These are phyloP conservation scores for Blastobotrys mokoenaii DNA, from an alignment of 805 yeast genomes.

Conservation along the genomic window DNA sequence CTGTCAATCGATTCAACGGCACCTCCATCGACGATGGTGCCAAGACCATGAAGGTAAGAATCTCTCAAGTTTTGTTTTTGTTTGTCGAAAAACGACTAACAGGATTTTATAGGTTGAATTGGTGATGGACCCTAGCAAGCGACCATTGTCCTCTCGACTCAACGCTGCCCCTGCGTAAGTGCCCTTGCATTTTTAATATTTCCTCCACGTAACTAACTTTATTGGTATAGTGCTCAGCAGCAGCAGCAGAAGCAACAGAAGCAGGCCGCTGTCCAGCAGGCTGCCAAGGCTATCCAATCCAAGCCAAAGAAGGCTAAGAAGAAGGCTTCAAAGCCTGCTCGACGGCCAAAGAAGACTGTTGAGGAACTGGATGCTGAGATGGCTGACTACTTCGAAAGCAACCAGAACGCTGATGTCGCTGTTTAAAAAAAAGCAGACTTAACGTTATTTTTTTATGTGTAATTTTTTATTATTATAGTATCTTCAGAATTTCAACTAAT, in stretches of 20 bases:
- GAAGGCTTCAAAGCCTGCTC: constrained; percentile 19
- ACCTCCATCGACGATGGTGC: constrained; percentile 90
- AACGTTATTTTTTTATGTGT: not conserved
- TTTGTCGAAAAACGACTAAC: constrained; percentile 6
- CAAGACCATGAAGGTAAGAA: constrained; percentile 50
- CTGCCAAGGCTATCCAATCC: constrained; percentile 15
- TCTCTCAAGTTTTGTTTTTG: not conserved
- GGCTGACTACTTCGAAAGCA: constrained; percentile 73
- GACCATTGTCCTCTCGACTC: constrained; percentile 62
- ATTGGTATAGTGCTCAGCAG: not conserved
- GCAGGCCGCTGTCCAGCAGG: constrained; percentile 7
- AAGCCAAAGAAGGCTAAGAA: constrained; percentile 12
- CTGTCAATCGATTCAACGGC: constrained; percentile 79
- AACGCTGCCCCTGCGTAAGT: constrained; percentile 34
- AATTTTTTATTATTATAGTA: not conserved
- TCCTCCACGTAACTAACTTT: not conserved
- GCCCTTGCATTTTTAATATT: not conserved
- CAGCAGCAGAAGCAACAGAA: not conserved
- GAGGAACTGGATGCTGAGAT: constrained; percentile 94
- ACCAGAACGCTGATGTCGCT: constrained; percentile 14
- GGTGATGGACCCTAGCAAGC: constrained; percentile 74
- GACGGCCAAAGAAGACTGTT: constrained; percentile 60
- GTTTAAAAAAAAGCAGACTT: not conserved
- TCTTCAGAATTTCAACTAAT: not conserved
- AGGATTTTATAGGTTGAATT: constrained; percentile 45